Evolutionary conservation across 2,329 filamentous ascomycete species (phyloP).

Genomic region (Alternaria ventricosa): DNA sequence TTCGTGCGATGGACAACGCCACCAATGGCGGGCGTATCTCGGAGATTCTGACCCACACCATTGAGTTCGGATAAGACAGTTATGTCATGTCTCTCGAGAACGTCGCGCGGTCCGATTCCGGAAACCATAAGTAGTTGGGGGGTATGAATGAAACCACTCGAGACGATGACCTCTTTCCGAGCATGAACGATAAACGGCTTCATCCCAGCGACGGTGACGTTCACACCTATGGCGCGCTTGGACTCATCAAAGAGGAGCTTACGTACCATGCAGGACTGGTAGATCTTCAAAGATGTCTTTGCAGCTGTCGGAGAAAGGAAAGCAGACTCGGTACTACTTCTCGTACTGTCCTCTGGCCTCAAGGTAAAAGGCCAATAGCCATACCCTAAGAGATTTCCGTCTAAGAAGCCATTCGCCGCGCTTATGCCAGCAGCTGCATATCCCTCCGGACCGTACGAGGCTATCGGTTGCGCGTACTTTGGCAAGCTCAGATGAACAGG

Average conservation of each 20-base stretch:
- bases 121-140: conserved; percentile 11
- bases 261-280: conserved; percentile 11
- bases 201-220: conserved; percentile 7
- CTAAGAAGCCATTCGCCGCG: conserved; percentile 7
- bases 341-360: conserved; percentile 7
- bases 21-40: conserved; percentile 5
- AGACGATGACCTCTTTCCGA: conserved; percentile 9
- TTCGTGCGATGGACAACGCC: conserved; percentile 2
- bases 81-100: conserved; percentile 4
- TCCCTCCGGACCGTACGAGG: conserved; percentile 11
- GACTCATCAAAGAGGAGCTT: conserved; percentile 7
- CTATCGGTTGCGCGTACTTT: conserved; percentile 14
- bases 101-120: conserved; percentile 8
- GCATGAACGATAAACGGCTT: conserved; percentile 4
- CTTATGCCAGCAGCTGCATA: conserved; percentile 9
- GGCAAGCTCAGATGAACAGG: conserved; percentile 15
- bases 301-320: conserved; percentile 6
- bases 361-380: conserved; percentile 12
- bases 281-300: conserved; percentile 10
- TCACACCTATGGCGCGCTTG: conserved; percentile 7
- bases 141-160: conserved; percentile 4
- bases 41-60: conserved; percentile 8
- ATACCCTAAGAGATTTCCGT: conserved; percentile 8
- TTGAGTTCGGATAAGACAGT: conserved; percentile 5
- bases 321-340: conserved; percentile 9